Evolutionary conservation across 1,284 basidiomycete genomes (phyloP).

Genomic region (Irpex sp.): DNA sequence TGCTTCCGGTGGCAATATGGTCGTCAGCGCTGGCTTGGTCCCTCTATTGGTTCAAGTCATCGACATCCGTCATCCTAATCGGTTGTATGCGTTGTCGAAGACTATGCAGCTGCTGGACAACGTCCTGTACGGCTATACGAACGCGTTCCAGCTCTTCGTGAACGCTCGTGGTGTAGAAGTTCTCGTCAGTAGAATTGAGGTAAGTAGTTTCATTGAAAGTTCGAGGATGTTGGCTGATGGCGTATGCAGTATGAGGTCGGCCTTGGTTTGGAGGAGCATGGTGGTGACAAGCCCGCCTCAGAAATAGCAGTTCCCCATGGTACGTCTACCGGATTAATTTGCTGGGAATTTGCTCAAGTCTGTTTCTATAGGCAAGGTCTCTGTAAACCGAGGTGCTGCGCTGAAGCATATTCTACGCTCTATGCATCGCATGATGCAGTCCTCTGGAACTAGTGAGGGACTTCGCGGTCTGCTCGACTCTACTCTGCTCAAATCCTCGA

Average conservation of each 20-base stretch:
- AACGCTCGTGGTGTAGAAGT: constrained; percentile 83
- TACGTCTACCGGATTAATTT: constrained; percentile 26
- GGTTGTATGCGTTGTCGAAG: constrained; percentile 77
- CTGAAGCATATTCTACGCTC: constrained; percentile 93
- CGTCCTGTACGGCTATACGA: constrained; percentile 86
- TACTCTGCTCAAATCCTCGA: constrained; percentile 82
- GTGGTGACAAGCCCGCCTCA: constrained; percentile 37
- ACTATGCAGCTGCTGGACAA: constrained; percentile 92
- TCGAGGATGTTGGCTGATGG: constrained; percentile 11
- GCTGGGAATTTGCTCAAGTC: constrained; percentile 2
- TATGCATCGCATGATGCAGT: constrained; percentile 95
- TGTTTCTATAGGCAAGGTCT: constrained; percentile 48
- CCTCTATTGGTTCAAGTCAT: constrained; percentile 87
- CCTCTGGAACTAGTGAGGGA: constrained; percentile 91
- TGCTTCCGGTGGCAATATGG: constrained; percentile 84
- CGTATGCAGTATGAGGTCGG: constrained; percentile 64
- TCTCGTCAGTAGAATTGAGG: constrained; percentile 85
- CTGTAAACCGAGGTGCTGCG: constrained; percentile 65
- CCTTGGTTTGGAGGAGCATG: constrained; percentile 57
- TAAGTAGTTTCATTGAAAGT: constrained; percentile 30
- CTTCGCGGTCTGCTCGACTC: constrained; percentile 94
- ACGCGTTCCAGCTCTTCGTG: constrained; percentile 87
- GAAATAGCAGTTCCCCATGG: constrained; percentile 58
- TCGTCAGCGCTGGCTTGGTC: constrained; percentile 95
- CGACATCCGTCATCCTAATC: constrained; percentile 66